Evolutionary conservation across 2,329 filamentous ascomycete genomes (phyloP).

Genomic region (Cytospora schulzeri): DNA sequence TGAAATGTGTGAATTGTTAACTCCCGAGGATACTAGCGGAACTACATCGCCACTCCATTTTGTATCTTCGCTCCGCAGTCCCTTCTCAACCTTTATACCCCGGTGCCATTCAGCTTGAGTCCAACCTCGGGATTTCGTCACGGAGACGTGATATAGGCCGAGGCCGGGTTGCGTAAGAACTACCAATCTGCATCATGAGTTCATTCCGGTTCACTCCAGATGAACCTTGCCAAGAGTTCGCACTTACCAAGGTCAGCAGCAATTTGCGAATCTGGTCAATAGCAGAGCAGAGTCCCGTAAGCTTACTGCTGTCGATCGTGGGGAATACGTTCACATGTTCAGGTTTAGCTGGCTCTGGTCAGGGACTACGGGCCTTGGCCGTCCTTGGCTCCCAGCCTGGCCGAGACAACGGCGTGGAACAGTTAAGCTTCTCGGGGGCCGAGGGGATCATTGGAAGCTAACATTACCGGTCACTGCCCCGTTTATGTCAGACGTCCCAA

Average conservation of each 20-base stretch:
- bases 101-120: neutral
- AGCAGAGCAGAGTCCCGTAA: neutral
- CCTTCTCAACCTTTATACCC: neutral
- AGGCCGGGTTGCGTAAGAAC: neutral
- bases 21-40: neutral
- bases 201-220: no score
- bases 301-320: neutral
- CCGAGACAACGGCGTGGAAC: neutral
- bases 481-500: no score
- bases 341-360: neutral
- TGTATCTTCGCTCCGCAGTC: no score
- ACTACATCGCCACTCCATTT: neutral
- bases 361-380: neutral
- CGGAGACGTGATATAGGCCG: neutral
- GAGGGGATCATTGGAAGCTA: no score
- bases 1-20: no score
- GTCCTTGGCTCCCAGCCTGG: neutral
- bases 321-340: neutral
- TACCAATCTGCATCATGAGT: no score
- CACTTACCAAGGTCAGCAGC: neutral
- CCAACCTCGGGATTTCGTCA: neutral
- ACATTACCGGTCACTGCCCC: no score
- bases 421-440: neutral
- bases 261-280: neutral
- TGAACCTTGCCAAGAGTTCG: neutral